phyloP scores from a whole-genome alignment of 2,329 filamentous ascomycete species.

The Amesomyces nigricolor region DNA sequence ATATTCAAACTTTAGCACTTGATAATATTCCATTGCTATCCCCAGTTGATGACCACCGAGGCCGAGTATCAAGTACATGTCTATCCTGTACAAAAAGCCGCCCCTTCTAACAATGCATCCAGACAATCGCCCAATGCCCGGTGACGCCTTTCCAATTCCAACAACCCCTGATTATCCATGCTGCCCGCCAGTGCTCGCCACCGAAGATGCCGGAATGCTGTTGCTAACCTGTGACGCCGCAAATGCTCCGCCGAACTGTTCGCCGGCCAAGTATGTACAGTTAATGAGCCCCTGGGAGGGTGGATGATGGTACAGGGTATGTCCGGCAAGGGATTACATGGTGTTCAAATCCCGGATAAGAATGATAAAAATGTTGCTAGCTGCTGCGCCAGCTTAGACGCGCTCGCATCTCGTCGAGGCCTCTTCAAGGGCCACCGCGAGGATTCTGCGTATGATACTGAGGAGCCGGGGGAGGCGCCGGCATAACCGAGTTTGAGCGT shows the following conservation, averaged over 20 bases:
- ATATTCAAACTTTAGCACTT: too few species aligned
- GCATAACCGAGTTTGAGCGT: slow-evolving; percentile 2
- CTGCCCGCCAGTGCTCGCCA: not conserved
- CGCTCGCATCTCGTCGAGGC: slow-evolving; percentile 7
- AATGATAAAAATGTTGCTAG: not conserved
- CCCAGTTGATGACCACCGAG: not conserved
- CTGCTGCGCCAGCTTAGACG: not conserved
- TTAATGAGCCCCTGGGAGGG: not conserved
- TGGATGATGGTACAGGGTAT: not conserved
- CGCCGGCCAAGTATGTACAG: not conserved
- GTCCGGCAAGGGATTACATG: not conserved
- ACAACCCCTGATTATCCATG: not conserved
- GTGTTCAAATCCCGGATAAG: not conserved
- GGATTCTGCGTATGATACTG: slow-evolving; percentile 3
- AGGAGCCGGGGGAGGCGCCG: not conserved
- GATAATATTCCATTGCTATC: too few species aligned
- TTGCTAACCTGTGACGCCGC: slow-evolving; percentile 2
- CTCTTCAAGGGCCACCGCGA: slow-evolving; percentile 2
- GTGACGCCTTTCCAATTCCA: slow-evolving; percentile 11
- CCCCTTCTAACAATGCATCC: not conserved
- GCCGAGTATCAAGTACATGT: not conserved
- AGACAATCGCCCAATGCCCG: slow-evolving; percentile 1
- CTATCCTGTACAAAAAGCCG: slow-evolving; percentile 1
- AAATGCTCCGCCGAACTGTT: not conserved
- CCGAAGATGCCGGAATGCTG: not conserved